Percentiles rank a stretch among this genome's conserved stretches.
Evolutionary conservation across 2,329 filamentous ascomycete genomes (phyloP).

Genomic region (Immersiporthe knoxdaviesiana): DNA sequence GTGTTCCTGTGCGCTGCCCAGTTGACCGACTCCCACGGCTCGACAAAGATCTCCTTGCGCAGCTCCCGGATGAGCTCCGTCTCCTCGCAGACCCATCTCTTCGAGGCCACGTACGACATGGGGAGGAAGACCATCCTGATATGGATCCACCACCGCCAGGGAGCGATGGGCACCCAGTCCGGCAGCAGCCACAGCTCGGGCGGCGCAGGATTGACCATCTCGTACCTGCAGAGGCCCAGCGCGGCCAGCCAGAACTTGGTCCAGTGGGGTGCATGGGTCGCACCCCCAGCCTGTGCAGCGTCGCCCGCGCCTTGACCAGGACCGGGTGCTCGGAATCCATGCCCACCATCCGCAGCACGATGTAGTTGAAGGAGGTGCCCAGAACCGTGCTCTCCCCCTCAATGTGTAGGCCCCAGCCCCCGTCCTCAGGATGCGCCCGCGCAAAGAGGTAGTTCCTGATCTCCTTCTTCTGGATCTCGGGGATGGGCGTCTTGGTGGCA

Average conservation of each 20-base stretch:
- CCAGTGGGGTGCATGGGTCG: conserved; percentile 87
- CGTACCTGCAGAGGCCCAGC: conserved; percentile 83
- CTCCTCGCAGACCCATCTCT: conserved; percentile 75
- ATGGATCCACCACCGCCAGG: conserved; percentile 98
- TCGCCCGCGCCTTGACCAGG: conserved; percentile 82
- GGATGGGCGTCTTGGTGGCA: conserved; percentile 84
- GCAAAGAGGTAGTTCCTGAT: conserved; percentile 92
- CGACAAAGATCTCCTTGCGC: conserved; percentile 79
- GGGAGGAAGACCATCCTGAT: conserved; percentile 95
- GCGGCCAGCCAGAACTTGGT: conserved; percentile 94
- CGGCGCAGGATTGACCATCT: conserved; percentile 91
- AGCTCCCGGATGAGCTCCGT: conserved; percentile 74
- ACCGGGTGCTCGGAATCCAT: conserved; percentile 80
- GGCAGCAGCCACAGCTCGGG: conserved; percentile 93
- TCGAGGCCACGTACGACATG: conserved; percentile 90
- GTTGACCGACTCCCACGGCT: conserved; percentile 77
- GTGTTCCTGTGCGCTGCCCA: conserved; percentile 80
- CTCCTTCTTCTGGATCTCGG: conserved; percentile 77
- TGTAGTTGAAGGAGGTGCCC: conserved; percentile 88
- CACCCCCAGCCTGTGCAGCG: conserved; percentile 86
- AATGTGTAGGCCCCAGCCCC: conserved; percentile 97
- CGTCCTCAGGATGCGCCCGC: conserved; percentile 81
- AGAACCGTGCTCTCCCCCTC: conserved; percentile 93
- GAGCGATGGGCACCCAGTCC: conserved; percentile 86
- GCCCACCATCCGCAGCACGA: conserved; percentile 76